Percentiles rank a stretch among this genome's conserved stretches.
phyloP scores from a whole-genome alignment of 257 asterid species.

The Craterostigma plantagineum region DNA sequence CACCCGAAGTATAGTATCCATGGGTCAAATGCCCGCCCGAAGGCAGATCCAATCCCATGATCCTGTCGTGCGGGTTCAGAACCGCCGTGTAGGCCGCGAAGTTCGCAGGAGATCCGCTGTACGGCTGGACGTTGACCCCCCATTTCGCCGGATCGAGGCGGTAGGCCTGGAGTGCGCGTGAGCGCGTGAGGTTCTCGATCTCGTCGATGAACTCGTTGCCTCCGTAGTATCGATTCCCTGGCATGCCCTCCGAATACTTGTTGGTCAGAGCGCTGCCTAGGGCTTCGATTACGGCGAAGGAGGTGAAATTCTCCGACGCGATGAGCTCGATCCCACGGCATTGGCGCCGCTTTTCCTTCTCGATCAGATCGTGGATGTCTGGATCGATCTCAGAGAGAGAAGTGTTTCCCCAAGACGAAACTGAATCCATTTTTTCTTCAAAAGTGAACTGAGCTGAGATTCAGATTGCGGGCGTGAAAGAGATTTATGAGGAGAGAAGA shows the following conservation, averaged over 20 bases:
- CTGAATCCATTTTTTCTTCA: slow-evolving; percentile 27
- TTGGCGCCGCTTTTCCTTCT: slow-evolving; percentile 53
- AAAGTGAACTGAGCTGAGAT: no score
- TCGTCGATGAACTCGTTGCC: slow-evolving; percentile 46
- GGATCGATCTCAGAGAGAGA: slow-evolving; percentile 31
- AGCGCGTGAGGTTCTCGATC: slow-evolving; percentile 49
- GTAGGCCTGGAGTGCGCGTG: slow-evolving; percentile 48
- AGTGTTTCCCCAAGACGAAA: slow-evolving; percentile 37
- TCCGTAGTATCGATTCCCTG: slow-evolving; percentile 46
- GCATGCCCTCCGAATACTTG: slow-evolving; percentile 52
- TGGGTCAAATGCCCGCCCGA: slow-evolving; percentile 79
- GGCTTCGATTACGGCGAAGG: slow-evolving; percentile 52
- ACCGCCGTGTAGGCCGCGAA: slow-evolving; percentile 75
- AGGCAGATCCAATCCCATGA: slow-evolving; percentile 77
- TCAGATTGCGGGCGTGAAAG: no score
- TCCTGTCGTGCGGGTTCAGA: slow-evolving; percentile 62
- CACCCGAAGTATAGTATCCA: slow-evolving; percentile 62
- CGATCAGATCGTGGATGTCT: slow-evolving; percentile 40
- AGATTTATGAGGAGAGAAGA: no score
- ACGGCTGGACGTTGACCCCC: slow-evolving; percentile 74
- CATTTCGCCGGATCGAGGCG: slow-evolving; percentile 40
- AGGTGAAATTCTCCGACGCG: slow-evolving; percentile 82
- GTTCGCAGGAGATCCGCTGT: slow-evolving; percentile 57
- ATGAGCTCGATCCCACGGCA: slow-evolving; percentile 55
- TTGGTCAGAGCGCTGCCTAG: slow-evolving; percentile 46